Conservation (phyloP, 352 stramenopile species). For the Stephanocyclus meneghinianus region DNA sequence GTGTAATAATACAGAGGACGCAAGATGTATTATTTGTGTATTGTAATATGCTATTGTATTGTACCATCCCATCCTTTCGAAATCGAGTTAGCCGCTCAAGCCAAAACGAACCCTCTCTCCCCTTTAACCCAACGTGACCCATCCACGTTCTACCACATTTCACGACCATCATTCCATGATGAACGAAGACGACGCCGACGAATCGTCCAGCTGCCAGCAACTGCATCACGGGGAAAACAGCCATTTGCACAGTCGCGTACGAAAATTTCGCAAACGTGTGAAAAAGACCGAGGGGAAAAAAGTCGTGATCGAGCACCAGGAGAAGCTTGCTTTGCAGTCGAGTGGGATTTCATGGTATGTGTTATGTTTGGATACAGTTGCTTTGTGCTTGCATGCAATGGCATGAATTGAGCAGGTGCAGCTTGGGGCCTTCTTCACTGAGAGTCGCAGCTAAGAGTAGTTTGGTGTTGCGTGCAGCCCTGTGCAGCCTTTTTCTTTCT, state of each 20-base stretch:
- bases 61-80: too few species aligned
- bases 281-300: slow-evolving; percentile 16
- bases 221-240: slow-evolving; percentile 2
- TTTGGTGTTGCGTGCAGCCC: too few species aligned
- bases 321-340: background rate
- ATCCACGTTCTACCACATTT: background rate
- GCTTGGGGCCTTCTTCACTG: too few species aligned
- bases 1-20: too few species aligned
- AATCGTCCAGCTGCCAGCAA: slow-evolving; percentile 1
- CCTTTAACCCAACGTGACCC: background rate
- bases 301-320: background rate
- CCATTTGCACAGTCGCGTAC: background rate
- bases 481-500: too few species aligned
- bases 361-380: background rate
- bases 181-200: slow-evolving; percentile 14
- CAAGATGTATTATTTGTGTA: too few species aligned
- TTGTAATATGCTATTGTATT: too few species aligned
- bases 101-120: background rate
- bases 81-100: too few species aligned
- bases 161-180: background rate
- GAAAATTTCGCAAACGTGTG: slow-evolving; percentile 12
- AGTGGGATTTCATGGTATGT: background rate
- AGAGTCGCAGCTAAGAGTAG: too few species aligned
- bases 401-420: too few species aligned
- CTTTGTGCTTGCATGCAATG: too few species aligned